A percentile compares a stretch with the other conserved stretches of the same genome.
Conservation (phyloP, 1,284 basidiomycete species). For the Moesziomyces globuligerus region DNA sequence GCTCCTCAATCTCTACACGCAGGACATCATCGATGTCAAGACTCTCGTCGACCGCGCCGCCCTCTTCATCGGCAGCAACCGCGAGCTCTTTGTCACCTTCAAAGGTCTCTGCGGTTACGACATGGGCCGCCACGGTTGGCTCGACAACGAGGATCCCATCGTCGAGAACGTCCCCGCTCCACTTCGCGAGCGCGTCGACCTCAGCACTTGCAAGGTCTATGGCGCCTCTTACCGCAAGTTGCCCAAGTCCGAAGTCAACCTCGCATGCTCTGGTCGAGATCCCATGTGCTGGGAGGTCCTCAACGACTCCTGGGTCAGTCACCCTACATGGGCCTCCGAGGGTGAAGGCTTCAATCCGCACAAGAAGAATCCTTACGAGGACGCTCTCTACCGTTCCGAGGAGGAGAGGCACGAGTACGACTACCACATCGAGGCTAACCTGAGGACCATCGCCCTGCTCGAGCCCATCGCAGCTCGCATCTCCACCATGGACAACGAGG, state of each 20-base stretch:
- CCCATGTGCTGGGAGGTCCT: conserved; percentile 95
- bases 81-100: conserved; percentile 85
- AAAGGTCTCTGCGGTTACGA: conserved; percentile 84
- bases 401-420: conserved; percentile 99
- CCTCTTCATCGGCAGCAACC: conserved; percentile 80
- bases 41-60: conserved; percentile 87
- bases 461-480: conserved; percentile 89
- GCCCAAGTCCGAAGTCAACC: conserved; percentile 83
- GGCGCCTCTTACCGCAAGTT: conserved; percentile 94
- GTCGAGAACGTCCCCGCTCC: conserved; percentile 68
- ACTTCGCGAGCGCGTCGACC: conserved; percentile 64
- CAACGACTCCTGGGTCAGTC: conserved; percentile 78
- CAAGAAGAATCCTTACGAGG: conserved; percentile 97
- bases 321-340: conserved; percentile 95
- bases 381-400: conserved; percentile 93
- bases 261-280: conserved; percentile 94
- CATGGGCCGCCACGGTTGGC: conserved; percentile 74
- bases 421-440: conserved; percentile 91
- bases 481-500: conserved; percentile 87
- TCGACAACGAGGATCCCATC: conserved; percentile 69
- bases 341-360: conserved; percentile 94
- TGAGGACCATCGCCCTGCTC: conserved; percentile 89
- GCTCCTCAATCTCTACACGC: conserved; percentile 91
- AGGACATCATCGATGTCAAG: conserved; percentile 86
- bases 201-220: conserved; percentile 68